Base-by-base conservation (phyloP, 495 filamentous ascomycete species). In the Aspergillus sclerotiicarbonarius region DNA sequence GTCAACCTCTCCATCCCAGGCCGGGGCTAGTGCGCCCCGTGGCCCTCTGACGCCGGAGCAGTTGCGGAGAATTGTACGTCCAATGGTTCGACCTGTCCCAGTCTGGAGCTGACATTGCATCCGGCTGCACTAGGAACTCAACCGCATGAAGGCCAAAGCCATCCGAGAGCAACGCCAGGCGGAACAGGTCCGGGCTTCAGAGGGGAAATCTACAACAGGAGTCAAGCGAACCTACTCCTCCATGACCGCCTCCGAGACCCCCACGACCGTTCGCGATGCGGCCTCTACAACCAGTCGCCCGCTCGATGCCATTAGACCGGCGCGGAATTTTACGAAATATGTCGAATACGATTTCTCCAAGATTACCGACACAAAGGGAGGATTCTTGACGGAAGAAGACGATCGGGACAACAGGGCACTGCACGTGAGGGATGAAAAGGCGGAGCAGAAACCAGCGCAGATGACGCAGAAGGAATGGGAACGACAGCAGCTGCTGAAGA, bases 391-490 rank as follows among this genome's bases (percentile, higher is more conserved):
- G 21, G 78, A 81, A 0, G 88, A 92, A 58, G 94, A 98, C 66
- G 94, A 98, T 68, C 94, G 94, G 1, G 84, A 85, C 69, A 96
- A 95, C 65, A 89, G 86, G 56, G 87, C 85, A 6, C 76, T 96
- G 58, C 82, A 90, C 51, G 73, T 78, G 0, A 73, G 71, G 0
- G 72, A 82, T 56, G 67, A 66, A 6, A 75, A 72, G 56, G 75
- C 67, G 4, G 84, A 85, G 19, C 83, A 89, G 67, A 94, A 90
- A 65, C 92, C 92, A 12, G 84, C 84, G 45, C 83, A 90, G 64
- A 96, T 98, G 92, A 91, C 90, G 45, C 74, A 91, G 56, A 90
- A 87, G 59, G 93, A 98, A 69, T 98, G 94, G 94, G 92, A 97
- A 61, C 73, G 88, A 50, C 78, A 90, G 55, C 90, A 92, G 63